Evolutionary conservation across 805 yeast genomes (phyloP), one percentile per base, ranked within the genome.

Genomic region (Saccharomycopsis babjevae): DNA sequence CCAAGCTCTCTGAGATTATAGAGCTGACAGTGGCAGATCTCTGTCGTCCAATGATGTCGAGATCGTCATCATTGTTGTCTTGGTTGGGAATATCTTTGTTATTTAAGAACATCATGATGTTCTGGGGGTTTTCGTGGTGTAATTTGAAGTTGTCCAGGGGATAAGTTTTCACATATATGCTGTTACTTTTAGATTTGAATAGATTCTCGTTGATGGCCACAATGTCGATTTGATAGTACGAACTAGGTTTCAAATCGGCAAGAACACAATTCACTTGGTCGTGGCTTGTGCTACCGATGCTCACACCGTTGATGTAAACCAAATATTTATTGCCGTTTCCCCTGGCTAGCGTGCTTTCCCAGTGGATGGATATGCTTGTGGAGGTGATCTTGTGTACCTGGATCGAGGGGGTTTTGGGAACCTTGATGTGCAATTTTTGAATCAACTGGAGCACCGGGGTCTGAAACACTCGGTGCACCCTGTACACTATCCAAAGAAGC

Each of bases 151-250:
- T 32, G 20, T 57, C 57, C 38, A n/a, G 56, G 20, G 56, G 61
- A 42, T 56, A 55, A n/a, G 65, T 63, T 42, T 57, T 59, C 22
- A 60, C 59, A 52, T 57, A 64, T 50, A 64, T 56, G 25, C 63
- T 38, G 16, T 57, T 43, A 20, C 58, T 46, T 50, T 62, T 64
- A 1, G 61, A 55, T 42, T 54, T 54, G 59, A 59, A 64, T 40
- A 56, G 52, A 5, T 61, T 40, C 1, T 39, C 58, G 18, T 38
- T 18, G 10, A 59, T 55, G 5, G 66, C 63, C 20, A 62, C 42
- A 3, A 64, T 59, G 42, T 64, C 66, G 6, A 64, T 54, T 55
- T 64, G 66, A 38, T 64, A 64, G 22, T 56, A 60, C 8, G 61
- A 58, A 32, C 60, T 61, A n/a, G 60, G 61, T 22, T 40, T 22